Base-by-base conservation (phyloP, 768 basidiomycete species). In the Lyophyllum atratum region DNA sequence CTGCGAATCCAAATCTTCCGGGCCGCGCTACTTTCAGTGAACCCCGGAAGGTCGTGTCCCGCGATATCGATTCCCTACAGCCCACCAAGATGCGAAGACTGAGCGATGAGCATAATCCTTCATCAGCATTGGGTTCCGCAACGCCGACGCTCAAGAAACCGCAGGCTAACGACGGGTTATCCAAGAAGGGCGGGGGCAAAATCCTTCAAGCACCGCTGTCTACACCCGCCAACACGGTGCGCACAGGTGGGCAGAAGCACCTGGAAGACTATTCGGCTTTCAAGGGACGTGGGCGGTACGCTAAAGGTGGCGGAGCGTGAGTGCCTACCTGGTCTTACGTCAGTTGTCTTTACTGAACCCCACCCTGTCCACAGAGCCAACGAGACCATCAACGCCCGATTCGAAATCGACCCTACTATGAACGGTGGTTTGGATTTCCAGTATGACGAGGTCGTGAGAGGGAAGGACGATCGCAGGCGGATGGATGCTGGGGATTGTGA, bases 401-500 rank as follows among this genome's bases (percentile, higher is more conserved):
- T 84, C 67, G 81, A 82, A 53, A 88, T 95, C 49, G 78, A 90
- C 60, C 82, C 85, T 3, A 71, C 72, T 8, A 74, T 71, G 33
- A 96, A 96, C 66, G 76, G 78, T 0, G 93, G 92, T 0, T 45
- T 84, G 10, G 72, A 75, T 42, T 88, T 81, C 67, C 85, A 87
- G 61, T 96, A 81, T 64, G 88, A 93, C 43, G 85, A 87, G 48
- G 91, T 93, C 15, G 88, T 92, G 12, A 77, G 93, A 25, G 78
- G 76, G 39, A 87, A 80, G 63, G 81, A 82, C 17, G 82, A 84
- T 31, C 77, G 95, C 29, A 79, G 78, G 61, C 74, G 75, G 50
- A 79, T 96, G 78, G 79, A 89, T 49, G 94, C 82, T 3, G 84
- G 80, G 1, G 91, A 93, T 59, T 96, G 93, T 68, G 90, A 91